phyloP scores from a whole-genome alignment of 139 green algal species.

The Marvania coccoides region DNA sequence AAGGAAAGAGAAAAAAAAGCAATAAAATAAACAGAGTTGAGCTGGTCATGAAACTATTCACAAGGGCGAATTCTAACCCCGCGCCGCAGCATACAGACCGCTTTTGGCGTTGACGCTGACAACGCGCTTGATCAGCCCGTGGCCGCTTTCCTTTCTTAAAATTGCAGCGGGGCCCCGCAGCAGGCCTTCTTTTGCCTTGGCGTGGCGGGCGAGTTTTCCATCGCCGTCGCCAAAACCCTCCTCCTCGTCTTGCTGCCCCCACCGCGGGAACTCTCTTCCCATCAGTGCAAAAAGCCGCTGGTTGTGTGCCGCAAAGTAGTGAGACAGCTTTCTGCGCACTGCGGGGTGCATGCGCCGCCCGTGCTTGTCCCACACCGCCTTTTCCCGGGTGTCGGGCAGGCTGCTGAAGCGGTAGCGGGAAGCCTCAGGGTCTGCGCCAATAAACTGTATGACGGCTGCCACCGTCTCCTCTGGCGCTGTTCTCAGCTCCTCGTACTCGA shows the following conservation, averaged over 20 bases:
- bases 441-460: slow-evolving; percentile 45
- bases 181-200: background rate
- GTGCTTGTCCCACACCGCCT: slow-evolving; percentile 43
- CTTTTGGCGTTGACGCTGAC: too few species aligned
- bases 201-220: background rate
- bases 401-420: slow-evolving; percentile 20
- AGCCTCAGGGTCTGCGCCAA: slow-evolving; percentile 52
- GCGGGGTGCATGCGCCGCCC: slow-evolving; percentile 42
- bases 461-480: slow-evolving; percentile 41
- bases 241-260: background rate
- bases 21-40: too few species aligned
- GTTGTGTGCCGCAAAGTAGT: slow-evolving; percentile 31
- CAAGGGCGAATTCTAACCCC: too few species aligned
- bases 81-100: too few species aligned
- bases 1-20: too few species aligned
- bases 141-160: too few species aligned
- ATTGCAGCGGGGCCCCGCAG: too few species aligned
- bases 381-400: slow-evolving; percentile 24
- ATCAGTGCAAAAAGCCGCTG: slow-evolving; percentile 23
- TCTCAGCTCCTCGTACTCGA: slow-evolving; percentile 61
- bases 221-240: background rate
- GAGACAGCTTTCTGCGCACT: slow-evolving; percentile 20
- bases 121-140: too few species aligned
- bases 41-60: too few species aligned
- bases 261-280: slow-evolving; percentile 26